A percentile compares a stretch with the other conserved stretches of the same genome.
Conservation (phyloP, 2,329 filamentous ascomycete genomes). For the Diaporthe batatas region DNA sequence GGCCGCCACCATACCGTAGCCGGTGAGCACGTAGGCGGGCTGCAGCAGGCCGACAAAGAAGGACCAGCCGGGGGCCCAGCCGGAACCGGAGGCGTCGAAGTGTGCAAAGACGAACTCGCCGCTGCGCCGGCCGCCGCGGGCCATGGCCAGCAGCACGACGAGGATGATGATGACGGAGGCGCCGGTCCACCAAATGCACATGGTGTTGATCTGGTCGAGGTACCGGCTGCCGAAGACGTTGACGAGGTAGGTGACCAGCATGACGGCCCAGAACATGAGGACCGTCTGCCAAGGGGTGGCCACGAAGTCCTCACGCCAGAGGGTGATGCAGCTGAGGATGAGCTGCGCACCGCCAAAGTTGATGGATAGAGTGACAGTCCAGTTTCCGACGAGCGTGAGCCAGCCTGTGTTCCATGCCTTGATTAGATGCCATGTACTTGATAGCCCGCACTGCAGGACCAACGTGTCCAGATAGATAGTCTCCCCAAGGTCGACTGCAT, state of each 20-base stretch:
- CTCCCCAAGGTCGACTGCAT: too few relatives aligned
- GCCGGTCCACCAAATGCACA: conserved; percentile 80
- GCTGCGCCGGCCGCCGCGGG: conserved; percentile 64
- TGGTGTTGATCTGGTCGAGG: conserved; percentile 77
- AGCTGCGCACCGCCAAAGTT: conserved; percentile 78
- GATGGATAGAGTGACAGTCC: conserved; percentile 74
- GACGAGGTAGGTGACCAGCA: conserved; percentile 72
- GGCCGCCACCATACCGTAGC: conserved; percentile 78
- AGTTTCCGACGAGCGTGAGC: conserved; percentile 80
- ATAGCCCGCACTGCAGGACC: neutral
- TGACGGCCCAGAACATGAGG: conserved; percentile 79
- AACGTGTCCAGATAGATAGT: neutral
- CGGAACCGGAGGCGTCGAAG: conserved; percentile 74
- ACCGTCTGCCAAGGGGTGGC: conserved; percentile 78
- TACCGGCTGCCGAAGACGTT: conserved; percentile 73
- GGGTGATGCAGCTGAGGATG: conserved; percentile 75
- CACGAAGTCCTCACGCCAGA: conserved; percentile 78
- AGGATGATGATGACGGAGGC: conserved; percentile 67
- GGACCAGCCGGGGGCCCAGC: conserved; percentile 78
- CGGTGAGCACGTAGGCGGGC: conserved; percentile 72
- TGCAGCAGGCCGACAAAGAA: conserved; percentile 80
- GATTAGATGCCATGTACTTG: neutral
- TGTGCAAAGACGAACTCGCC: conserved; percentile 77
- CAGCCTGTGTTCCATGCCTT: conserved; percentile 60
- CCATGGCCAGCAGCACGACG: conserved; percentile 70